These are phyloP conservation scores for Saccharum spontaneum DNA, from an alignment of 176 grass and related monocot species.

Conservation along the genomic window DNA sequence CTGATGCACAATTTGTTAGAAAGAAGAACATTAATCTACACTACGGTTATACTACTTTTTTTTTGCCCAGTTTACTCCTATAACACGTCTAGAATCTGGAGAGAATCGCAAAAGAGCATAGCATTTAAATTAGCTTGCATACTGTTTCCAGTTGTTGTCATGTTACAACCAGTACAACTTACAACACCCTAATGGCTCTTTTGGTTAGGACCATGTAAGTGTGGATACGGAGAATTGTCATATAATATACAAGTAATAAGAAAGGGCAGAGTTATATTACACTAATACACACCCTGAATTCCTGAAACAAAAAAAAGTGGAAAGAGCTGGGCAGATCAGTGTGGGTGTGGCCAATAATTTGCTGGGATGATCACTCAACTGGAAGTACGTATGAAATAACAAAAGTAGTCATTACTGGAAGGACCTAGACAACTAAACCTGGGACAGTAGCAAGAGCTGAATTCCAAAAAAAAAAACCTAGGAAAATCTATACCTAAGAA, in stretches of 20 bases:
- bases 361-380: no score
- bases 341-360: no score
- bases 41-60: background rate
- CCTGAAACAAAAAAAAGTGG: background rate
- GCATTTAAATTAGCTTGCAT: background rate
- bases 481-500: constrained; percentile 7
- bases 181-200: background rate
- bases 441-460: no score
- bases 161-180: background rate
- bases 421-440: no score
- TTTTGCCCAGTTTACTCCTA: background rate
- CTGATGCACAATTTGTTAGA: background rate
- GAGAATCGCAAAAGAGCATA: background rate
- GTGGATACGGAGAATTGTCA: background rate
- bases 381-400: no score
- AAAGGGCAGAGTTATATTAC: background rate
- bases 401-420: no score
- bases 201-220: background rate
- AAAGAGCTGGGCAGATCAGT: no score
- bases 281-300: background rate
- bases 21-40: background rate
- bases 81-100: background rate
- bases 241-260: background rate
- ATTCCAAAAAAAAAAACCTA: background rate
- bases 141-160: background rate